Percentiles rank a stretch among this genome's conserved stretches.
phyloP scores from a whole-genome alignment of 768 basidiomycete genomes.

The Suillus subalutaceus region DNA sequence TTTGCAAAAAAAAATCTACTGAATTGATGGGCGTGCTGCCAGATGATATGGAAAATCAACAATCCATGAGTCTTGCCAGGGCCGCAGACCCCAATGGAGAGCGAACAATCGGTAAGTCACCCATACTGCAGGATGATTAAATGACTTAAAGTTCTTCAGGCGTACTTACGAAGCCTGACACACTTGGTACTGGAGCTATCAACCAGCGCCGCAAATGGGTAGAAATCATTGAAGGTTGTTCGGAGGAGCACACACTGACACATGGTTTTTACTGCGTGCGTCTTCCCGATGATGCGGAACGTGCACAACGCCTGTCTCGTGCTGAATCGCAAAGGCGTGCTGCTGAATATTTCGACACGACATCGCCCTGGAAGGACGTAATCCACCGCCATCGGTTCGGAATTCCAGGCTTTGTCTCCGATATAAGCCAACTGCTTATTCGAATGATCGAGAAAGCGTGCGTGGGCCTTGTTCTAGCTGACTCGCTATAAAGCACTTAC shows the following conservation, averaged over 20 bases:
- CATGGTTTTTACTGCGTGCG: constrained; percentile 49
- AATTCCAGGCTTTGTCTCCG: constrained; percentile 35
- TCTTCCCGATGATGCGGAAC: constrained; percentile 42
- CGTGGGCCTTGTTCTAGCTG: constrained; percentile 8
- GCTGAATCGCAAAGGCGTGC: constrained; percentile 32
- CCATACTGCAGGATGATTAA: background rate
- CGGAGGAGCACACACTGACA: constrained; percentile 34
- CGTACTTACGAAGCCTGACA: constrained; percentile 60
- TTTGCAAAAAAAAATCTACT: no score
- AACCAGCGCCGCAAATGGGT: constrained; percentile 44
- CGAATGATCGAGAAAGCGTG: constrained; percentile 36
- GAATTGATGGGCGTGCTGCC: background rate
- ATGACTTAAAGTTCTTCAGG: constrained; percentile 33
- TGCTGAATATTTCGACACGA: constrained; percentile 13
- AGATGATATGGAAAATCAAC: constrained; percentile 66
- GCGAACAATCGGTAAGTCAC: constrained; percentile 52
- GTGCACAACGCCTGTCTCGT: constrained; percentile 32
- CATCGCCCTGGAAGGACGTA: constrained; percentile 40
- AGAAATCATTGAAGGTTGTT: constrained; percentile 43
- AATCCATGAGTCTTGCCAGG: constrained; percentile 50
- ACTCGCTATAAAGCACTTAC: background rate
- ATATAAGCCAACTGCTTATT: constrained; percentile 39
- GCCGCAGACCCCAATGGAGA: constrained; percentile 47
- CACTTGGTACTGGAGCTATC: constrained; percentile 39
- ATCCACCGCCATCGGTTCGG: constrained; percentile 36